phyloP scores from a whole-genome alignment of 1,139 yeast genomes.

The Kluyveromyces sp. region DNA sequence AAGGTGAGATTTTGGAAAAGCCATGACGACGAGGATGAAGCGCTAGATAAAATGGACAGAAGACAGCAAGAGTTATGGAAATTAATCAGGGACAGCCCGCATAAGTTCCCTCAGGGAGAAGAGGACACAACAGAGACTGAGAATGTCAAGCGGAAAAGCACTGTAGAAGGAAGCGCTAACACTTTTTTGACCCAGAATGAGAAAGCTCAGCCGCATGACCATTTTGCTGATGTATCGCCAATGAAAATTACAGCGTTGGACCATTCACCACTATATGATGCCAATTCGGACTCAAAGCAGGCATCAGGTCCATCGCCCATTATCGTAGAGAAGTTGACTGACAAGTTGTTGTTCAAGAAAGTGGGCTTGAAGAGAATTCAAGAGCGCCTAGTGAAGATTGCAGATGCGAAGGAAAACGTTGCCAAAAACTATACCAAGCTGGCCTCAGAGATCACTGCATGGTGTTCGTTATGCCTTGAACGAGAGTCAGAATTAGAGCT shows the following conservation, averaged over 20 bases:
- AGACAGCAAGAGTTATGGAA: constrained; percentile 13
- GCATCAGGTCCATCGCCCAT: constrained; percentile 2
- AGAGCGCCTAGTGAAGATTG: constrained; percentile 20
- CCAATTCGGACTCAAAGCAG: neutral
- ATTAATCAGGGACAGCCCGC: constrained; percentile 12
- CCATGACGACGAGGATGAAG: neutral
- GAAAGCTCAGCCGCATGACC: constrained; percentile 9
- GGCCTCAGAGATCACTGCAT: constrained; percentile 18
- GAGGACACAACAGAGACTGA: constrained; percentile 2
- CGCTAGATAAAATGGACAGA: constrained; percentile 1
- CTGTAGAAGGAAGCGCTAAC: constrained; percentile 16
- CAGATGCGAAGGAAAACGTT: constrained; percentile 19
- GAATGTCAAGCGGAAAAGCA: neutral
- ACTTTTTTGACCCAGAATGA: constrained; percentile 20
- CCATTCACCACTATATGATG: constrained; percentile 5
- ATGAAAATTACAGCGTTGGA: constrained; percentile 7
- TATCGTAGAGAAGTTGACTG: constrained; percentile 3
- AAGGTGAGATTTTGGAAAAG: constrained; percentile 4
- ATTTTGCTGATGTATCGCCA: constrained; percentile 12
- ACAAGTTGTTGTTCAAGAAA: constrained; percentile 5
- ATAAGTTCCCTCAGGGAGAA: constrained; percentile 1
- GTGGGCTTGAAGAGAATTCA: constrained; percentile 16
- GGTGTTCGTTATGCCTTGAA: constrained; percentile 22
- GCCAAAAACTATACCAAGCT: constrained; percentile 20
- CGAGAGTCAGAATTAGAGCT: constrained; percentile 18